These are phyloP conservation scores for Babesia ovata DNA, from an alignment of 169 alveolate species.

Conservation along the genomic window DNA sequence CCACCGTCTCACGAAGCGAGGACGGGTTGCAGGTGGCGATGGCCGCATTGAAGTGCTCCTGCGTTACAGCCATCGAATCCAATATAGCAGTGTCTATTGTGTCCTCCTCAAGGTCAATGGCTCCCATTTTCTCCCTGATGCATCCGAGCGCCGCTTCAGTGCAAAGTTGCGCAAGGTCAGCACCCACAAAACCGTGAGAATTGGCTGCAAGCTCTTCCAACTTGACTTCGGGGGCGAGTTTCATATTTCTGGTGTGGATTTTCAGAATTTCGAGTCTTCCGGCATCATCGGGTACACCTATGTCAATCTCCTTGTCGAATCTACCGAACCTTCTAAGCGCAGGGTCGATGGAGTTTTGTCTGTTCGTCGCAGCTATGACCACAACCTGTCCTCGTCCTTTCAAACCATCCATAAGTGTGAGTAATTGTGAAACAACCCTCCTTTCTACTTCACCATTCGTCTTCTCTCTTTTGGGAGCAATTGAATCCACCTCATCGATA, in stretches of 20 bases:
- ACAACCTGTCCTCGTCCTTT: conserved; percentile 99
- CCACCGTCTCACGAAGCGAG: conserved; percentile 96
- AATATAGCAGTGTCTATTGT: conserved; percentile 97
- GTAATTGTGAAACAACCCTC: conserved; percentile 98
- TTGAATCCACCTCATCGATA: conserved; percentile 99
- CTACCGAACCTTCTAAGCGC: conserved; percentile 99
- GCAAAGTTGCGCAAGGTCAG: conserved; percentile 96
- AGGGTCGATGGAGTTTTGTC: conserved; percentile 98
- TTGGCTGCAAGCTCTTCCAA: conserved; percentile 97
- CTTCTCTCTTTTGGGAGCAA: conserved; percentile 99
- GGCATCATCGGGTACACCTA: conserved; percentile 99
- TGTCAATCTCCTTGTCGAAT: conserved; percentile 97
- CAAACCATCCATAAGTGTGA: conserved; percentile 99
- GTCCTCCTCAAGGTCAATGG: conserved; percentile 98
- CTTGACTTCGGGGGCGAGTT: conserved; percentile 96
- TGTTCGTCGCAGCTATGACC: conserved; percentile 97
- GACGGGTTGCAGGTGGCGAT: conserved; percentile 96
- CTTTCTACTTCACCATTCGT: conserved; percentile 99
- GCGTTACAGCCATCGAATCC: conserved; percentile 98
- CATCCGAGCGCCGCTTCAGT: conserved; percentile 98
- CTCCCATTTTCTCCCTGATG: conserved; percentile 99
- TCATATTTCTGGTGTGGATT: conserved; percentile 99
- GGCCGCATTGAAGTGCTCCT: conserved; percentile 97
- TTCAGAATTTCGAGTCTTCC: conserved; percentile 98
- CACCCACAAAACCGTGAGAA: conserved; percentile 99